phyloP scores from a whole-genome alignment of 257 asterid species.

The Solanum piurae region DNA sequence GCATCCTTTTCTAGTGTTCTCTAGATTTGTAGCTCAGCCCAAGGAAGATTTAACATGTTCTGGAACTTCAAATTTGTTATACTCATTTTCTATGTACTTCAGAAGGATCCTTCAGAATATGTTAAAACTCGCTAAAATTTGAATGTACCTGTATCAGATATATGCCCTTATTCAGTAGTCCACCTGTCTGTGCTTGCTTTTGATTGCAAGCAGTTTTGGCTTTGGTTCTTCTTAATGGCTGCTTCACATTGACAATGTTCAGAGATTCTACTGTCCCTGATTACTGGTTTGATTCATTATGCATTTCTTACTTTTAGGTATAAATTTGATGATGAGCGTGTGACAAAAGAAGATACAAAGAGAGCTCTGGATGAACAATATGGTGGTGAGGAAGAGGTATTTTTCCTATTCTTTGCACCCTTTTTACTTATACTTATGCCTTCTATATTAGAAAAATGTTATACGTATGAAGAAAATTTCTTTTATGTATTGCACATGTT shows the following conservation, averaged over 20 bases:
- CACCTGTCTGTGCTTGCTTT: background rate
- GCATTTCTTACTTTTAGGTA: conserved; percentile 15
- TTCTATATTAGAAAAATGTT: background rate
- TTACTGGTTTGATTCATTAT: background rate
- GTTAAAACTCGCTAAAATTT: background rate
- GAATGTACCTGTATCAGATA: background rate
- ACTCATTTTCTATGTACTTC: background rate
- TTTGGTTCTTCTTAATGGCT: background rate
- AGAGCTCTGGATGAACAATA: conserved; percentile 43
- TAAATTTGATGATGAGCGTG: conserved; percentile 46
- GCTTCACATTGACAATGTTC: background rate
- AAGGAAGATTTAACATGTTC: background rate
- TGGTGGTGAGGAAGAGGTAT: conserved; percentile 49
- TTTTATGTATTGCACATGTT: background rate
- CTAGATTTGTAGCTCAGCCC: background rate
- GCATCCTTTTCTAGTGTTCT: background rate
- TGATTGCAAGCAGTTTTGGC: background rate
- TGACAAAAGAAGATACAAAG: conserved; percentile 33
- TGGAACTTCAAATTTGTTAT: background rate
- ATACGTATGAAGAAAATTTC: background rate
- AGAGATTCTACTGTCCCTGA: background rate
- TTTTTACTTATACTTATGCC: background rate
- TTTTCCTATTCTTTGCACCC: background rate
- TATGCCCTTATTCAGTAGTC: background rate
- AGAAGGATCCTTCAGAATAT: background rate